Evolutionary conservation across 768 basidiomycete species (phyloP), one percentile per base, ranked within the genome.

Genomic region (Phaeotremella fagi): DNA sequence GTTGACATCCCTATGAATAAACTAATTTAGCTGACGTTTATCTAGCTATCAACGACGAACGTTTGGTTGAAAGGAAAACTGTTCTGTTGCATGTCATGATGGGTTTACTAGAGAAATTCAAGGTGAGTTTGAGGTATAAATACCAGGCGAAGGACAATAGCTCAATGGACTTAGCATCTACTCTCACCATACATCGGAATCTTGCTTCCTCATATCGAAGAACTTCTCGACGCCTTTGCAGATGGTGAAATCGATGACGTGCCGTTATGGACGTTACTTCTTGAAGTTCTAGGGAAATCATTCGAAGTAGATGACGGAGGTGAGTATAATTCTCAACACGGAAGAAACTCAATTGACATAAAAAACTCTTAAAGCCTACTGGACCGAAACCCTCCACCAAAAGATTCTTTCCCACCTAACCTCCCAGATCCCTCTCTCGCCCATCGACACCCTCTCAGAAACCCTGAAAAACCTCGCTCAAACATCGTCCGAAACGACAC

Each of bases 161-260:
- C 7, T 41, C n/a, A 3, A 22, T 44, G 31, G 6, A 45, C 24
- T 48, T 22, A 78, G 97, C 64, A 90, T 50, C 59, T 70, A 3
- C 61, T 98, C 82, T 87, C 85, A 15, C 89, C 92, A 0, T 98
- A 97, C 75, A 87, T 90, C 80, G 80, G 85, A 6, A 84, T 85
- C 74, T 72, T 90, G 41, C 71, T 90, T 35, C 79, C 80, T 54
- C 81, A 87, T 9, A 82, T 88, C 41, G 72, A 81, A 42, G 82
- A 85, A 41, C 74, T 82, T 1, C 77, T 97, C 31, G 78, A 81
- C 37, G 69, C 76, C 3, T 86, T 80, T 60, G 63, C 75, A 12
- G 54, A 74, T 12, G 75, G 67, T 1, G 48, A 60, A 25, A 72
- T 36, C 64, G 74, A 22, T 72, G 81, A 70, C 63, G 45, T 70